Evolutionary conservation across 495 filamentous ascomycete species (phyloP).

Genomic region (Amphirosellinia nigrospora): DNA sequence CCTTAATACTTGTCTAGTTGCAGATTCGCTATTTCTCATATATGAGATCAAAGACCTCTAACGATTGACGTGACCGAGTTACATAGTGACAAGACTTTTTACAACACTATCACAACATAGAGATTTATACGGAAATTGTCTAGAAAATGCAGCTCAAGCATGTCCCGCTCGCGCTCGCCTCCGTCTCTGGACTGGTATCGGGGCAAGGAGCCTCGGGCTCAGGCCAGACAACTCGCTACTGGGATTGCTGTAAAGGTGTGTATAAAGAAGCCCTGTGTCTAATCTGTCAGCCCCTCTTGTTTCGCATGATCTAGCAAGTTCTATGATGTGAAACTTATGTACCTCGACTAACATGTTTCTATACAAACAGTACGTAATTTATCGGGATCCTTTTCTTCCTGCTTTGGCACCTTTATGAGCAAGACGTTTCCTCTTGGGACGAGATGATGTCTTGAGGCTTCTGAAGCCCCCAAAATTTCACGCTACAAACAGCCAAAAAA

Average conservation of each 20-base stretch:
- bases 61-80: slow-evolving; percentile 9
- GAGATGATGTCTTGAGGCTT: no score
- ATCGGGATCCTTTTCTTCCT: no score
- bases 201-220: slow-evolving; percentile 42
- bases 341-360: no score
- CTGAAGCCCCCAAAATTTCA: no score
- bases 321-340: no score
- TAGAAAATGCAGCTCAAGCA: slow-evolving; percentile 19
- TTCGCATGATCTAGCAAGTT: no score
- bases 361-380: no score
- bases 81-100: not conserved
- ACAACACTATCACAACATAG: not conserved
- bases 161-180: slow-evolving; percentile 25
- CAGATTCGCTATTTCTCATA: not conserved
- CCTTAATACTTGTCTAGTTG: not conserved
- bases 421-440: no score
- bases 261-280: no score
- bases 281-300: no score
- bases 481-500: no score
- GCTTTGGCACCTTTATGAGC: no score
- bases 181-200: slow-evolving; percentile 22
- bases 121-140: not conserved
- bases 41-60: not conserved
- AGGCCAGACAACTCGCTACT: slow-evolving; percentile 68
- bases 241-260: slow-evolving; percentile 80